Evolutionary conservation across 768 basidiomycete species (phyloP).

Genomic region (Mycena haematopus): DNA sequence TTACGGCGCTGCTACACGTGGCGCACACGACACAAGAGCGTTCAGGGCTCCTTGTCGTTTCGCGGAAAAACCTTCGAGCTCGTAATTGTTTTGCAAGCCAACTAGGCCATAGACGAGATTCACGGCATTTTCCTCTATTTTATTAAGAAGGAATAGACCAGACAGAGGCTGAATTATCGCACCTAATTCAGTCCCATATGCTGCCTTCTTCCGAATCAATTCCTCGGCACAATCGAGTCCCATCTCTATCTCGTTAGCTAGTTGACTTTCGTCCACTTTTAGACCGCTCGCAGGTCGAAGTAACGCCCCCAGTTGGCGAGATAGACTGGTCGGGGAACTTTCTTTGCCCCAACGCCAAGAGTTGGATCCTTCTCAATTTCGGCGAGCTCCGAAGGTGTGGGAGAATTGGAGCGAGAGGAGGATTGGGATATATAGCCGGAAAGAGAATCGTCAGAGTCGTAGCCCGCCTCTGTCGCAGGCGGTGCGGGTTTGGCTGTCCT

Average conservation of each 20-base stretch:
- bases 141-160: neutral
- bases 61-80: constrained; percentile 78
- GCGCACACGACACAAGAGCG: constrained; percentile 83
- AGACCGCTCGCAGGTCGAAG: constrained; percentile 66
- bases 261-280: constrained; percentile 58
- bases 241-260: constrained; percentile 80
- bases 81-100: constrained; percentile 81
- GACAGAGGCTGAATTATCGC: constrained; percentile 34
- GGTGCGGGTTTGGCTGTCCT: constrained; percentile 31
- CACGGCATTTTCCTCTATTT: constrained; percentile 86
- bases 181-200: constrained; percentile 92
- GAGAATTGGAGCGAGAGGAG: constrained; percentile 77
- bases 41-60: constrained; percentile 79
- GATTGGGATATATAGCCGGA: constrained; percentile 76
- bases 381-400: constrained; percentile 79
- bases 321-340: constrained; percentile 85
- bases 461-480: constrained; percentile 38
- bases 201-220: constrained; percentile 82
- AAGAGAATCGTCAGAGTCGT: constrained; percentile 87
- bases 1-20: constrained; percentile 81
- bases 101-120: constrained; percentile 78
- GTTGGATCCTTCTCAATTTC: constrained; percentile 90
- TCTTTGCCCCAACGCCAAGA: constrained; percentile 71
- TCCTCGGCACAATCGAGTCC: constrained; percentile 81
- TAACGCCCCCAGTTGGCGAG: constrained; percentile 83